Conservation (phyloP, 2,329 filamentous ascomycete genomes). For the Neofusicoccum sp. region DNA sequence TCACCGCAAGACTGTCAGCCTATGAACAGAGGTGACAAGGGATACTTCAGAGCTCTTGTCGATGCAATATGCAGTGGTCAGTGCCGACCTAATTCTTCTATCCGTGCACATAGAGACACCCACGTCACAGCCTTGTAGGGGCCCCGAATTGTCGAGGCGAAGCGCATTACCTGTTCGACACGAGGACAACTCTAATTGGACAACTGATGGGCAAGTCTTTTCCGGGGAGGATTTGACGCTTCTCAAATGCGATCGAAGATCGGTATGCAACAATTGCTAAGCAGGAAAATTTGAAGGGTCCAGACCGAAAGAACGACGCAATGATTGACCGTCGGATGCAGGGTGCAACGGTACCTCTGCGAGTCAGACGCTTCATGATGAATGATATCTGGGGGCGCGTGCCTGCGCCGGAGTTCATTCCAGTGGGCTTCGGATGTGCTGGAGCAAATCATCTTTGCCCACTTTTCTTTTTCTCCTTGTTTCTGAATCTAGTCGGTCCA, state of each 20-base stretch:
- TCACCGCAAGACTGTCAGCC: neutral
- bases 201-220: neutral
- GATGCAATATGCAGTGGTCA: constrained; percentile 14
- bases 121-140: neutral
- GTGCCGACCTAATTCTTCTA: neutral
- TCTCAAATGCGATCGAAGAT: neutral
- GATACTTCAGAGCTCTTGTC: neutral
- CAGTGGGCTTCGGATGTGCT: neutral
- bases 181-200: neutral
- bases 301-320: constrained; percentile 4
- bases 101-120: neutral
- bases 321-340: constrained; percentile 1
- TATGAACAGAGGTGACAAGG: neutral
- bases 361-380: neutral
- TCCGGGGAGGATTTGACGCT: neutral
- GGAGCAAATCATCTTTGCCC: neutral
- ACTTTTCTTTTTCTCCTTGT: neutral
- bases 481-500: neutral
- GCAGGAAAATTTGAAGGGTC: constrained; percentile 1
- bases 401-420: neutral
- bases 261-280: constrained; percentile 2
- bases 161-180: constrained; percentile 1
- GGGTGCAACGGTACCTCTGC: neutral
- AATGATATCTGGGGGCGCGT: neutral
- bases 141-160: neutral